Base-by-base conservation (phyloP, 345 rosid species). In the Microcos paniculata region DNA sequence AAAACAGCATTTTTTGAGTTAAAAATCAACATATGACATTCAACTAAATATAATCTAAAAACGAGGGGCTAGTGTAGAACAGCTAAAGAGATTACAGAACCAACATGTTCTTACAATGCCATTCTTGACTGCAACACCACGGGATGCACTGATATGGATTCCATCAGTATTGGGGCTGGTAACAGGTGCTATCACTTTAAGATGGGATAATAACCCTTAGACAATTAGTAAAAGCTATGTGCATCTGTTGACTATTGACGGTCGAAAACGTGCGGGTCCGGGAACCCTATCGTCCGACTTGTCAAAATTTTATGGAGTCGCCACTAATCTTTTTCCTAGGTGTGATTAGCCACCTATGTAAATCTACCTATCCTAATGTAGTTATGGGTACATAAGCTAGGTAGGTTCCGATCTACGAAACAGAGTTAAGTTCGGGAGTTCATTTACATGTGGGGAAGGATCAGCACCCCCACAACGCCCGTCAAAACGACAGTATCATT, bases 91-190 rank as follows among this genome's bases (percentile, higher is more conserved):
- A 69, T 16, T 40, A 69, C 46, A 30, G 59, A 46, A 73, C 74
- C 33, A 68, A 91, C 99, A 94, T 83, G 99, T 95, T 79, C 84
- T 71, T 46, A 95, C 86, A 1, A 84, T 78, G 63, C 87, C 76
- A 78, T 91, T 79, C 76, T 79, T 85, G 46, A 93, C 76, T 62
- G 76, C 73, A 64, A 95, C 88, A 74, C 90, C 89, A 53, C 83
- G 91, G 72, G 97, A 91, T 71, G 84, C 79, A 76, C 96, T 93
- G 28, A 95, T 82, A 71, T 93, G 99, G 75, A 93, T 87, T 67
- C 99, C 99, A 84, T 95, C 99, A 0, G 98, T 91, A 49, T 95
- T 95, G 21, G 99, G 99, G 81, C 97, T 95, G 16, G 11, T 66
- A 11, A 84, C 84, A 2, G 99, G 99, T 52, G 97, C 94, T 49